A percentile compares a stretch with the other conserved stretches of the same genome.
Evolutionary conservation across 495 filamentous ascomycete genomes (phyloP).

Genomic region (Xylaria telfairii): DNA sequence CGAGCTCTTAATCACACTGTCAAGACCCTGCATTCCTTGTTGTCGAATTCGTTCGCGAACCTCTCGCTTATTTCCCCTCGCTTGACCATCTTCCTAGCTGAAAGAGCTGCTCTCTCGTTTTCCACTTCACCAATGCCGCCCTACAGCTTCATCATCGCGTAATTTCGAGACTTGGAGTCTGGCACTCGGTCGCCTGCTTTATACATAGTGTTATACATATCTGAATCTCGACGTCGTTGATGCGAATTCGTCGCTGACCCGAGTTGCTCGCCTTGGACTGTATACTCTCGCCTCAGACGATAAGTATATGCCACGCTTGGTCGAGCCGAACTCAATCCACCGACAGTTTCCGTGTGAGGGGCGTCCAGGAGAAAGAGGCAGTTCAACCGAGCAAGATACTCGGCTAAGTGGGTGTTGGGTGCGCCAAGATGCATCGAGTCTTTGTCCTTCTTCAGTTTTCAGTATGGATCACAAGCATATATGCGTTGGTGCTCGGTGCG

Average conservation of each 20-base stretch:
- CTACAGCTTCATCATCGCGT: conserved; percentile 47
- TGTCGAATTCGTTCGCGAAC: conserved; percentile 24
- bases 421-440: conserved; percentile 46
- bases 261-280: conserved; percentile 7
- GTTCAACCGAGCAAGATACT: conserved; percentile 22
- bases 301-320: not conserved
- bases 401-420: conserved; percentile 14
- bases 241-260: conserved; percentile 18
- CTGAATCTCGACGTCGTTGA: conserved; percentile 21
- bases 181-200: conserved; percentile 38
- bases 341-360: conserved; percentile 14
- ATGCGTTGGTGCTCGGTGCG: conserved; percentile 46
- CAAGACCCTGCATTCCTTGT: conserved; percentile 40
- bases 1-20: conserved; percentile 27
- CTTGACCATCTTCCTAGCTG: conserved; percentile 15
- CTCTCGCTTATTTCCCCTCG: conserved; percentile 28
- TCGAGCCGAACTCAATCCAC: not conserved
- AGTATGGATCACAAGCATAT: conserved; percentile 47
- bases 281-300: conserved; percentile 21
- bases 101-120: conserved; percentile 23
- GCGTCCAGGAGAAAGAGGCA: conserved; percentile 19
- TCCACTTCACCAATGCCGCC: conserved; percentile 40
- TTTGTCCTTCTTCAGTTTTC: conserved; percentile 46
- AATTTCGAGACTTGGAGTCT: conserved; percentile 46
- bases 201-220: conserved; percentile 18